Percentiles rank a stretch among this genome's conserved stretches.
These are phyloP conservation scores for Adansonia digitata DNA, from an alignment of 345 rosid genomes.

Conservation along the genomic window DNA sequence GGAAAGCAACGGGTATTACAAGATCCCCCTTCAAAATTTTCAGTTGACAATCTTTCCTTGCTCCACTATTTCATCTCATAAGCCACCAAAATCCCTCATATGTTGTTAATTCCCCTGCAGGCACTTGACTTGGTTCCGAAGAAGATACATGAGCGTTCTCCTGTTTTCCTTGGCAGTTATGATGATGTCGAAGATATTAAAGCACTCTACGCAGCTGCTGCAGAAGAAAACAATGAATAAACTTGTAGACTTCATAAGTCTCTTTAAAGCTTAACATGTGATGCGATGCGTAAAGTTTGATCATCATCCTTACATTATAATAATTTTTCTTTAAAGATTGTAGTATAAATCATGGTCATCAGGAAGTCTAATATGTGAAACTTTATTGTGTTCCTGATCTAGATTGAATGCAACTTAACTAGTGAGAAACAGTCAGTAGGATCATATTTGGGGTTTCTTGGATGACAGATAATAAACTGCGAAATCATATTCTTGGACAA, in stretches of 20 bases:
- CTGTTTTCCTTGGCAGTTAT: constrained; percentile 68
- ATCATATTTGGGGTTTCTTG: neutral
- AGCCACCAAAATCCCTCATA: too few species aligned
- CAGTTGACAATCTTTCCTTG: neutral
- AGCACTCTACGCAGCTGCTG: constrained; percentile 47
- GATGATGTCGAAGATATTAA: constrained; percentile 72
- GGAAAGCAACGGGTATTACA: constrained; percentile 59
- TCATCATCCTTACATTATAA: neutral
- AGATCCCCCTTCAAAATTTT: neutral
- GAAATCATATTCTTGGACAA: neutral
- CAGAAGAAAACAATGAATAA: constrained; percentile 20
- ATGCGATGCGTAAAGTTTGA: neutral
- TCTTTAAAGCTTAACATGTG: neutral
- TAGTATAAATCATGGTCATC: neutral
- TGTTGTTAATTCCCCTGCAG: constrained; percentile 27
- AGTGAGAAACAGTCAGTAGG: neutral
- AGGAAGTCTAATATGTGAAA: neutral
- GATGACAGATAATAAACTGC: neutral
- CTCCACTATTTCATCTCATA: neutral
- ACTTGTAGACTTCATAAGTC: neutral
- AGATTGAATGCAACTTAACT: neutral
- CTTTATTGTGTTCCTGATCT: neutral
- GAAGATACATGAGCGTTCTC: constrained; percentile 64
- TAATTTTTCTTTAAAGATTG: neutral
- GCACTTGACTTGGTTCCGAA: constrained; percentile 63